Evolutionary conservation across 2,329 filamentous ascomycete genomes (phyloP), one percentile per base, ranked within the genome.

Genomic region (Pseudocercospora macadamiae): DNA sequence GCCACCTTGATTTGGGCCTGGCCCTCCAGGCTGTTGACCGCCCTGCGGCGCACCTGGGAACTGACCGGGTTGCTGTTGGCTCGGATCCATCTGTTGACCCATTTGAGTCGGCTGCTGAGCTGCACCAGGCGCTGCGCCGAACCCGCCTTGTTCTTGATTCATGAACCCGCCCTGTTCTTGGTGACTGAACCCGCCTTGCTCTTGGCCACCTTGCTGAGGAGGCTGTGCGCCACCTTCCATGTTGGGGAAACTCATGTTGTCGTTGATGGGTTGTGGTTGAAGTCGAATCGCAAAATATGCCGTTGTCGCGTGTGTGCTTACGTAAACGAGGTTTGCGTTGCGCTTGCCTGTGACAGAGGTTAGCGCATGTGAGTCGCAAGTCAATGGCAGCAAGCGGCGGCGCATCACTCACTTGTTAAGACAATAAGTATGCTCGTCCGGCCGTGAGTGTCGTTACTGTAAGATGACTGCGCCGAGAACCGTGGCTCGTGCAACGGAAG

Each of bases 231-330:
- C 86, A 64, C 82, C 79, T 69, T 88, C 85, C 75, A 85, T 86
- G 74, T 85, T 85, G 63, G 84, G 82, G 79, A 86, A 88, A 73
- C 84, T 86, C 86, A 89, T 89, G 59, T 66, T 82, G 73, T 61
- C 59, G 59, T 25, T 59, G 45, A 48, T 57, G 45, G 54, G 28
- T 32, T 49, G 48, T 42, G 53, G 34, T 54, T 44, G 56, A 32
- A 34, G 54, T 45, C 42, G 25, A 49, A 47, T 55, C 44, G 59
- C 55, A 54, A 56, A 57, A 55, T 62, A 54, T 60, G 57, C 37
- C 54, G 55, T 45, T 56, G 63, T 64, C 60, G 62, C 57, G 62
- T 60, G 64, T 52, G 55, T 62, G 64, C 60, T 61, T 59, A 62
- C 54, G 60, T 61, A 62, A 57, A 51, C 55, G 56, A 60, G 56